A percentile compares a stretch with the other conserved stretches of the same genome.
phyloP scores from a whole-genome alignment of 345 rosid species.

The Dipteronia dyeriana region DNA sequence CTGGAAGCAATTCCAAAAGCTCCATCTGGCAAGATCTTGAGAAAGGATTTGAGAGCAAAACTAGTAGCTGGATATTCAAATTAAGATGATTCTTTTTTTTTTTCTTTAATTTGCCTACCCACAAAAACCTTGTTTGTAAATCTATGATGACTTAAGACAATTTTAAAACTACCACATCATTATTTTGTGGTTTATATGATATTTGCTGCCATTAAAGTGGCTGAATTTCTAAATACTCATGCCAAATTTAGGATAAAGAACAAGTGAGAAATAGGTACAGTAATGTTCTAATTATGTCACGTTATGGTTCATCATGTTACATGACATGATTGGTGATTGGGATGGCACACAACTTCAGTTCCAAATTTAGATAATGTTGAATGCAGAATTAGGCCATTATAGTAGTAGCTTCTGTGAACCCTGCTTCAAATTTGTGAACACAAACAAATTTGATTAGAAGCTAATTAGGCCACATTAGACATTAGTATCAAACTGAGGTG shows the following conservation, averaged over 20 bases:
- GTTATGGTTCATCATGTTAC: too few relatives aligned
- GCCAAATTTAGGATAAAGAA: too few relatives aligned
- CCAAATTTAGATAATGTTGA: neutral
- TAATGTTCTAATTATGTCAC: neutral
- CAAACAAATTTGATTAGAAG: too few relatives aligned
- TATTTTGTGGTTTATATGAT: neutral
- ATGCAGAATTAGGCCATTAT: neutral
- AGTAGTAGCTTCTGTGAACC: too few relatives aligned
- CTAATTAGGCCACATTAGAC: too few relatives aligned
- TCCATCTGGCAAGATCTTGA: conserved; percentile 74
- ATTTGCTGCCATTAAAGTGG: neutral
- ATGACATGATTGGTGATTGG: too few relatives aligned
- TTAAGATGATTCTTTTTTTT: neutral
- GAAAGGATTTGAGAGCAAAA: conserved; percentile 64
- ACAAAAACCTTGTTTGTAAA: neutral
- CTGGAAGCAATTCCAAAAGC: conserved; percentile 67
- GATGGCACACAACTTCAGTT: rapidly evolving
- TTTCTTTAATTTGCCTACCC: neutral
- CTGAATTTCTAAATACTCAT: neutral
- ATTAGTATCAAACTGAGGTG: too few relatives aligned
- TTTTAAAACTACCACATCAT: neutral
- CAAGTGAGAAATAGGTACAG: too few relatives aligned
- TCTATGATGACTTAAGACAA: neutral
- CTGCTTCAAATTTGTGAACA: too few relatives aligned
- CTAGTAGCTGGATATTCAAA: conserved; percentile 35